A percentile compares a stretch with the other conserved stretches of the same genome.
Conservation (phyloP, 306 rosid species). For the Glycine latifolia region DNA sequence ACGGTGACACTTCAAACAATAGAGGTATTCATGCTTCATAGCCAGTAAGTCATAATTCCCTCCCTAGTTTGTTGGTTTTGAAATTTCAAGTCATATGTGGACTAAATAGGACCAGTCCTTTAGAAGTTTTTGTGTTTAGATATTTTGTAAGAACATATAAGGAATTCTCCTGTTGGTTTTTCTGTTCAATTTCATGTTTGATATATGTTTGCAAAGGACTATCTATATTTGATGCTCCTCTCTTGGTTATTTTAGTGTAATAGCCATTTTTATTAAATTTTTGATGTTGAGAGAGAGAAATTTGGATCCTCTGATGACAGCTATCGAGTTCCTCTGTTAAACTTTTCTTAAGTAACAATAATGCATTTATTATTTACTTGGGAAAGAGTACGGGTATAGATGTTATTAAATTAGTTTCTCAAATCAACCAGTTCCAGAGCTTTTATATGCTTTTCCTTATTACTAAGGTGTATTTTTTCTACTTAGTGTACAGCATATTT, state of each 20-base stretch:
- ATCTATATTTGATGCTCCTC: neutral
- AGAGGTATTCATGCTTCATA: too few relatives aligned
- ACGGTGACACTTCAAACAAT: too few relatives aligned
- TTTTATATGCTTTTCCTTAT: neutral
- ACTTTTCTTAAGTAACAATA: neutral
- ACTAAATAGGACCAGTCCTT: neutral
- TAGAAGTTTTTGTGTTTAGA: neutral
- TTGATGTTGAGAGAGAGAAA: neutral
- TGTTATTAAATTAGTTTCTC: constrained; percentile 11
- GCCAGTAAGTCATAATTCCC: neutral
- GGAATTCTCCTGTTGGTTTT: neutral
- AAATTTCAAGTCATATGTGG: neutral
- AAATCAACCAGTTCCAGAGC: constrained; percentile 22
- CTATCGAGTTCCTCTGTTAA: neutral
- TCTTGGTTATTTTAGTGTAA: neutral
- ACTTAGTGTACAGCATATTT: neutral
- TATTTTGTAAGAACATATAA: neutral
- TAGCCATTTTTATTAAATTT: neutral
- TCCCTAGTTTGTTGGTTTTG: neutral
- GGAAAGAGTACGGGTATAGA: constrained; percentile 11
- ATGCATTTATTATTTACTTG: neutral
- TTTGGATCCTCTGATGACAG: constrained; percentile 5
- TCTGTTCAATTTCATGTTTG: constrained; percentile 28
- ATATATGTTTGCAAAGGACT: neutral
- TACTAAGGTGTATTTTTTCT: neutral